Percentiles rank a stretch among this genome's conserved stretches.
Conservation (phyloP, 257 asterid species). For the Primulina eburnea region DNA sequence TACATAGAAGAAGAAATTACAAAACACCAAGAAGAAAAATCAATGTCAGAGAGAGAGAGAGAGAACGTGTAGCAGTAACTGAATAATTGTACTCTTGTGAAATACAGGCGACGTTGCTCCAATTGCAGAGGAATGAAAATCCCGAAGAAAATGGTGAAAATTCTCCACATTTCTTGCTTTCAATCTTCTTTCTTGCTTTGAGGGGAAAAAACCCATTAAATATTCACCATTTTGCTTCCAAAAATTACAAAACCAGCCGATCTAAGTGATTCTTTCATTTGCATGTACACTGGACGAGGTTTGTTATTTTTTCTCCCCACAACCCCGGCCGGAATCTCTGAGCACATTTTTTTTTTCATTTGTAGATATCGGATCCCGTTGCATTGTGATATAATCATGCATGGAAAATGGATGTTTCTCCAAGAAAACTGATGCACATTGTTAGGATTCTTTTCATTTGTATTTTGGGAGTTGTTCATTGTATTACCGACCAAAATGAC, state of each 20-base stretch:
- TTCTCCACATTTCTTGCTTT: constrained; percentile 6
- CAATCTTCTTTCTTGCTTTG: constrained; percentile 7
- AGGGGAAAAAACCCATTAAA: constrained; percentile 1
- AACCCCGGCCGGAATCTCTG: background rate
- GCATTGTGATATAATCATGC: constrained; percentile 29
- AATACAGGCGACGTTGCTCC: constrained; percentile 35
- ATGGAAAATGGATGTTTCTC: constrained; percentile 30
- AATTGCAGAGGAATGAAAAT: constrained; percentile 31
- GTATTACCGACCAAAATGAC: constrained; percentile 58
- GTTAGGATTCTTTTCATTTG: constrained; percentile 21
- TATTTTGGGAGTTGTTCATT: constrained; percentile 32
- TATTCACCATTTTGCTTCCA: constrained; percentile 16
- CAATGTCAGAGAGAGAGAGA: constrained; percentile 1
- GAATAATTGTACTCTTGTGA: constrained; percentile 22
- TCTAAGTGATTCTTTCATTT: constrained; percentile 24
- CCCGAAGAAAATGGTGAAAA: constrained; percentile 20
- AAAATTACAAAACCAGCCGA: constrained; percentile 3
- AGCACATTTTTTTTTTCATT: constrained; percentile 17
- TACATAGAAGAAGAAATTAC: constrained; percentile 10
- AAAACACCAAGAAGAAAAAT: background rate
- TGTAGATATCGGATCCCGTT: constrained; percentile 26
- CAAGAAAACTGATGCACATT: constrained; percentile 33
- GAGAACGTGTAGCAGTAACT: constrained; percentile 6
- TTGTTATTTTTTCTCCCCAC: constrained; percentile 16
- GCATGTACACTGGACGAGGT: constrained; percentile 36